phyloP scores from a whole-genome alignment of 2,329 filamentous ascomycete genomes.

The Fusarium fujikuroi region DNA sequence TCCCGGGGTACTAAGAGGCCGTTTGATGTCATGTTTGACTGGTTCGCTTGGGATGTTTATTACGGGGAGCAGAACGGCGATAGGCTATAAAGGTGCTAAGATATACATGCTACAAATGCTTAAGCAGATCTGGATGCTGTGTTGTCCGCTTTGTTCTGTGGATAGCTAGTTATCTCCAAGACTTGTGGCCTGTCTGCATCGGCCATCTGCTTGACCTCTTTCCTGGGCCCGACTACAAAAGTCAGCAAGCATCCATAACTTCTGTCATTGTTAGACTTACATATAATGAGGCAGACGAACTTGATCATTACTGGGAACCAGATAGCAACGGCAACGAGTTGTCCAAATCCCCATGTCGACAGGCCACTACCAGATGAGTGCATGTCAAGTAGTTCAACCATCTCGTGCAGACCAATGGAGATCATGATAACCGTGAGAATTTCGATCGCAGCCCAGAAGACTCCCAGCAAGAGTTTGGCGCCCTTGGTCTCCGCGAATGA shows the following conservation, averaged over 20 bases:
- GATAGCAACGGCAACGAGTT: conserved; percentile 11
- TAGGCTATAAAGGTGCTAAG: accelerated
- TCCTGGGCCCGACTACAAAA: not conserved
- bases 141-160: not conserved
- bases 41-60: conserved; percentile 12
- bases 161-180: not conserved
- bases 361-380: not conserved
- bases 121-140: too few species aligned
- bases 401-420: not conserved
- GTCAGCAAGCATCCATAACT: not conserved
- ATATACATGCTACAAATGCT: accelerated
- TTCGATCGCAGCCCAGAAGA: not conserved
- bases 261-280: accelerated
- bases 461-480: accelerated
- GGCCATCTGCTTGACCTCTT: not conserved
- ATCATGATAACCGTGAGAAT: not conserved
- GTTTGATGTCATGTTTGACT: conserved; percentile 9
- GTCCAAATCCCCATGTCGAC: not conserved
- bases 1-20: not conserved
- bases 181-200: not conserved
- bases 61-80: not conserved
- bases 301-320: not conserved
- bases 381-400: not conserved
- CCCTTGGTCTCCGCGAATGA: not conserved
- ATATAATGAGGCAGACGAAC: not conserved